Evolutionary conservation across 1,284 basidiomycete genomes (phyloP).

Genomic region (Irpex sp.): DNA sequence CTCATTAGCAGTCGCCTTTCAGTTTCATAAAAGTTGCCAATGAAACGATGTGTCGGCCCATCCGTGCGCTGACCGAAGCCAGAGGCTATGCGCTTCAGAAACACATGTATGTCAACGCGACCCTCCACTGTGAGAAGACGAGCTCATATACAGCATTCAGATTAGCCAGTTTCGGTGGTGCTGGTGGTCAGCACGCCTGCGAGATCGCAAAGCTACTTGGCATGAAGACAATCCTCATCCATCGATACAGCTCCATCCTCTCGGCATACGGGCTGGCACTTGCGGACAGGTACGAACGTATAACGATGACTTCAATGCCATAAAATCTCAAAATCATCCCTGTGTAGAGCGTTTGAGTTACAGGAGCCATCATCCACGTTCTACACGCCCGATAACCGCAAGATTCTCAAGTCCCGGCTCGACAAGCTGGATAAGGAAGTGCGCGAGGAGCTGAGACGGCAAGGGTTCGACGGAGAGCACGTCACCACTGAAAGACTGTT

Average conservation of each 20-base stretch:
- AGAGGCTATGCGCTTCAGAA: constrained; percentile 81
- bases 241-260: constrained; percentile 83
- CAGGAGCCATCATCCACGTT: constrained; percentile 85
- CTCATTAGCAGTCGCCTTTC: constrained; percentile 1
- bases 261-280: constrained; percentile 89
- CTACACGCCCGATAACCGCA: constrained; percentile 55
- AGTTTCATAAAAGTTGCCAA: constrained; percentile 93
- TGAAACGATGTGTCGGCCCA: constrained; percentile 92
- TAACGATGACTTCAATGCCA: no score
- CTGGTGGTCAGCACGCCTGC: constrained; percentile 91
- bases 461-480: constrained; percentile 76
- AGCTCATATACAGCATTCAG: not conserved
- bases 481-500: constrained; percentile 79
- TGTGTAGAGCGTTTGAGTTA: constrained; percentile 67
- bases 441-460: constrained; percentile 58
- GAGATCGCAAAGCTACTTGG: constrained; percentile 80
- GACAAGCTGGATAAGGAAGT: constrained; percentile 69
- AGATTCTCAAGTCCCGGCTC: constrained; percentile 57
- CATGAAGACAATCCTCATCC: constrained; percentile 83
- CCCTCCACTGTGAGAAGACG: not conserved
- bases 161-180: constrained; percentile 87
- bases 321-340: not conserved
- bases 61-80: constrained; percentile 89
- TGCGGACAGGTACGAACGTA: constrained; percentile 67
- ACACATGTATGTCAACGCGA: constrained; percentile 58